A percentile compares a stretch with the other conserved stretches of the same genome.
phyloP scores from a whole-genome alignment of 768 basidiomycete species.

The Dentipellis sp. region DNA sequence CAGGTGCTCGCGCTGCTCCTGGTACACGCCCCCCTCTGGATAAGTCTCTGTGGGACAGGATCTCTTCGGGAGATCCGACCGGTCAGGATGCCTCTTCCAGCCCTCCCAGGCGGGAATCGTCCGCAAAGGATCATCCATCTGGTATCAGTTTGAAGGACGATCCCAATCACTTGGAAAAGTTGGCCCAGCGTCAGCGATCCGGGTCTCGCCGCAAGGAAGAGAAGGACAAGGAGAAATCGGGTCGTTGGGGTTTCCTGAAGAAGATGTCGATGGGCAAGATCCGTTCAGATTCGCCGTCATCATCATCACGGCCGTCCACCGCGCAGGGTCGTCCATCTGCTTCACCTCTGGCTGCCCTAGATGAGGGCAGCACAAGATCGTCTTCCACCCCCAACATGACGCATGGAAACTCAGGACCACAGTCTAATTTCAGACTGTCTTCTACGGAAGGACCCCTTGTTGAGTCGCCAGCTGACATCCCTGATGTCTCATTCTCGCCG shows the following conservation, averaged over 20 bases:
- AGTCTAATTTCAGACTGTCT: slow-evolving; percentile 38
- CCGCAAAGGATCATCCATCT: not conserved
- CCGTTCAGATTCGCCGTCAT: slow-evolving; percentile 40
- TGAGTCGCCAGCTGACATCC: slow-evolving; percentile 1
- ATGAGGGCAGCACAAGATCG: slow-evolving; percentile 3
- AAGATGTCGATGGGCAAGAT: slow-evolving; percentile 99
- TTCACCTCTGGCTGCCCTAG: slow-evolving; percentile 8
- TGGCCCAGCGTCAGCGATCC: slow-evolving; percentile 8
- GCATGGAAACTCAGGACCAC: slow-evolving; percentile 16
- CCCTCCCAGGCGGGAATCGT: not conserved
- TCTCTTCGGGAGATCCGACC: not conserved
- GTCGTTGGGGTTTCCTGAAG: slow-evolving; percentile 92
- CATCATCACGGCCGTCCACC: slow-evolving; percentile 27
- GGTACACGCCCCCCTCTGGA: slow-evolving; percentile 24
- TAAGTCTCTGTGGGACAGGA: slow-evolving; percentile 38
- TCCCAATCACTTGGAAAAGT: not conserved
- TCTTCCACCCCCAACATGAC: not conserved
- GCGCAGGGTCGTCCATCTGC: slow-evolving; percentile 20
- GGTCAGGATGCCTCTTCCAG: not conserved
- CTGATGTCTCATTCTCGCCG: slow-evolving; percentile 9
- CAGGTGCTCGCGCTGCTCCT: slow-evolving; percentile 25
- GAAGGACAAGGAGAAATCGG: slow-evolving; percentile 49
- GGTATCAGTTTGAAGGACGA: not conserved
- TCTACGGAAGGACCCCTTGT: slow-evolving; percentile 40
- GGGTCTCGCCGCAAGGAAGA: slow-evolving; percentile 10